phyloP scores from a whole-genome alignment of 2,329 filamentous ascomycete genomes.

The Penicillium sp. region DNA sequence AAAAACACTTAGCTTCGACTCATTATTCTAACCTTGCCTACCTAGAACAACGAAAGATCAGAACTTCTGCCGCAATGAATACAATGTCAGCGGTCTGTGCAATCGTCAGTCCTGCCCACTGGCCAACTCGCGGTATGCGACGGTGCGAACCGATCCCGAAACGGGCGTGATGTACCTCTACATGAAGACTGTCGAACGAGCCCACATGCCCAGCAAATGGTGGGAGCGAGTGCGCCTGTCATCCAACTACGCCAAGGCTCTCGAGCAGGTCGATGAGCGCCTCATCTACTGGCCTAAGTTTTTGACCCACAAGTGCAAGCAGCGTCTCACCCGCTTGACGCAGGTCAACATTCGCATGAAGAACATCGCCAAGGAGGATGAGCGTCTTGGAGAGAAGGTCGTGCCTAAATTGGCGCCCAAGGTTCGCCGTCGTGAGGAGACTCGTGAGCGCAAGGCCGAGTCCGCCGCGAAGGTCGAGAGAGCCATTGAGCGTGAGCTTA shows the following conservation, averaged over 20 bases:
- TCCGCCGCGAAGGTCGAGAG: constrained; percentile 90
- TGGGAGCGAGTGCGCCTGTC: constrained; percentile 93
- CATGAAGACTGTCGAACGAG: constrained; percentile 91
- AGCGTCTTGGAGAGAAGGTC: constrained; percentile 80
- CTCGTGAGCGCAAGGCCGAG: constrained; percentile 73
- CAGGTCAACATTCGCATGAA: constrained; percentile 81
- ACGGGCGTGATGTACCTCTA: constrained; percentile 88
- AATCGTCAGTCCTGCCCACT: constrained; percentile 86
- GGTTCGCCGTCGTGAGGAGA: constrained; percentile 72
- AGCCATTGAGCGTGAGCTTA: constrained; percentile 90
- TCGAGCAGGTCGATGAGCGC: constrained; percentile 80
- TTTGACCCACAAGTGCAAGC: constrained; percentile 91
- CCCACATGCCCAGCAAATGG: constrained; percentile 83
- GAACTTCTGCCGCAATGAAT: constrained; percentile 94
- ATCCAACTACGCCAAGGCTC: constrained; percentile 84
- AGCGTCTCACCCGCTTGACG: constrained; percentile 84
- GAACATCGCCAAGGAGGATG: constrained; percentile 82
- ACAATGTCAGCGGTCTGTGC: constrained; percentile 81
- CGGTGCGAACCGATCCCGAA: constrained; percentile 76
- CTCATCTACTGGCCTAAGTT: constrained; percentile 96
- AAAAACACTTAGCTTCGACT: constrained; percentile 9
- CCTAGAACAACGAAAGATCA: constrained; percentile 75
- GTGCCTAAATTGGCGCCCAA: constrained; percentile 91
- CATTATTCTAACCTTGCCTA: not conserved
- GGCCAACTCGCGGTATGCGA: constrained; percentile 90